Base-by-base conservation (phyloP, 2,329 filamentous ascomycete genomes). In the Diaporthe sp. region DNA sequence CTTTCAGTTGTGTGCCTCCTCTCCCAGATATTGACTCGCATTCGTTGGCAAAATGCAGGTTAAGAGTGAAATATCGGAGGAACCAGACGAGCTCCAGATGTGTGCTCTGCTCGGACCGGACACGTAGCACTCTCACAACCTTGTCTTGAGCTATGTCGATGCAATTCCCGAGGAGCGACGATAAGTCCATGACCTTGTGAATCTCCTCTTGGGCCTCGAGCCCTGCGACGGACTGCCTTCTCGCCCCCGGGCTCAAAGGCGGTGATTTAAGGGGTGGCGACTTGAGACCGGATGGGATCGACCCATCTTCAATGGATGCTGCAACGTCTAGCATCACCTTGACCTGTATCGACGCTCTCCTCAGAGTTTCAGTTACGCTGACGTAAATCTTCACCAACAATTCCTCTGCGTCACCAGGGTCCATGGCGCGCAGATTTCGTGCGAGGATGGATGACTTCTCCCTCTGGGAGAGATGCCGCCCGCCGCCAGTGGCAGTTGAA, bases 301-400 rank as follows among this genome's bases (percentile, higher is more conserved):
- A 55, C 78, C 83, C 82, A 49, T 88, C 85, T 19, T 90, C 88
- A 71, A 94, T 88, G 17, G 91, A 93, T 82, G 95, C 98, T 0
- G 96, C 97, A 28, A 98, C 94, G 83, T 99, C 97, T 13, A 99
- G 88, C n/a, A 99, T 85, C 13, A 98, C 92, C 83, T 99, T 99
- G 73, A 97, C 94, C 82, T 98, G 96, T 0, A 95, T 96, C 25
- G 95, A 95, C 10, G 98, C 86, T 80, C 97, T 90, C 74, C 97
- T 90, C 65, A 99, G 83, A 4, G 94, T 94, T 85, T 99, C 97
- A 5, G 96, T 94, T 12, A 98, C 93, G 46, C 94, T 92, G 25
- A 95, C 93, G 81, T 98, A 99, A 22, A 98, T 94, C 75, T 92
- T 94, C 42, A 92, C 88, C 19, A 98, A 89, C 79, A 98, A 90